Evolutionary conservation across 2,329 filamentous ascomycete species (phyloP).

Genomic region (Cadophora sp.): DNA sequence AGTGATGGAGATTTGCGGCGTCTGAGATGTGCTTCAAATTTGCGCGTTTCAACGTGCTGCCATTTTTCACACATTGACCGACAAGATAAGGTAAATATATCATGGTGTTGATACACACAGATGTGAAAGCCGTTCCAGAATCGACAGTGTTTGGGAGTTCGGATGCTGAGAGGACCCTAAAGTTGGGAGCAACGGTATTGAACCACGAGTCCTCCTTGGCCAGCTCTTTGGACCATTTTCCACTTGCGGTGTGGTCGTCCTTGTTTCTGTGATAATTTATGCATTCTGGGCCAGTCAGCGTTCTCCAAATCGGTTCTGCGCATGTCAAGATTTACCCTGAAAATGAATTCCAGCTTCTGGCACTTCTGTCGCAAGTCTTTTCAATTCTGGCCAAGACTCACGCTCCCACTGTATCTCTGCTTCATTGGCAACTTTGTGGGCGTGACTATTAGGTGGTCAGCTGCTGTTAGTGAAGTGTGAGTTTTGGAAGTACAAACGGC

Average conservation of each 20-base stretch:
- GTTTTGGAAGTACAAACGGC: constrained; percentile 55
- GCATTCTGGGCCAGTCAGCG: neutral
- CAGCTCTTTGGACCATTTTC: constrained; percentile 6
- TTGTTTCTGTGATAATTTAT: constrained; percentile 13
- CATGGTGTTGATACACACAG: constrained; percentile 88
- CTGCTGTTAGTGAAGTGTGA: neutral
- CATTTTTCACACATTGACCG: constrained; percentile 76
- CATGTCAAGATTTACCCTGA: constrained; percentile 57
- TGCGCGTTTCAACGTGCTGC: constrained; percentile 70
- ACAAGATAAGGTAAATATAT: constrained; percentile 86
- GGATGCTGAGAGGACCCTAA: constrained; percentile 61
- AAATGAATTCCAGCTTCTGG: constrained; percentile 84
- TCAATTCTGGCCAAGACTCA: constrained; percentile 68
- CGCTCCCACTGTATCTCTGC: constrained; percentile 57
- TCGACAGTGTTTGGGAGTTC: constrained; percentile 70
- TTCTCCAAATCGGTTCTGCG: neutral
- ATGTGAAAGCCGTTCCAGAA: constrained; percentile 76
- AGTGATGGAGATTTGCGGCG: constrained; percentile 65
- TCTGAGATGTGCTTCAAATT: constrained; percentile 72
- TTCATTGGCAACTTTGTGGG: constrained; percentile 9
- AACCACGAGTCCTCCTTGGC: constrained; percentile 60
- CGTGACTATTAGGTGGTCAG: neutral
- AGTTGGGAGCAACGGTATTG: constrained; percentile 72
- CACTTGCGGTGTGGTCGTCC: constrained; percentile 7
- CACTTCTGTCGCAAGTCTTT: constrained; percentile 64